Evolutionary conservation across 306 rosid species (phyloP).

Genomic region (Castanea crenata): DNA sequence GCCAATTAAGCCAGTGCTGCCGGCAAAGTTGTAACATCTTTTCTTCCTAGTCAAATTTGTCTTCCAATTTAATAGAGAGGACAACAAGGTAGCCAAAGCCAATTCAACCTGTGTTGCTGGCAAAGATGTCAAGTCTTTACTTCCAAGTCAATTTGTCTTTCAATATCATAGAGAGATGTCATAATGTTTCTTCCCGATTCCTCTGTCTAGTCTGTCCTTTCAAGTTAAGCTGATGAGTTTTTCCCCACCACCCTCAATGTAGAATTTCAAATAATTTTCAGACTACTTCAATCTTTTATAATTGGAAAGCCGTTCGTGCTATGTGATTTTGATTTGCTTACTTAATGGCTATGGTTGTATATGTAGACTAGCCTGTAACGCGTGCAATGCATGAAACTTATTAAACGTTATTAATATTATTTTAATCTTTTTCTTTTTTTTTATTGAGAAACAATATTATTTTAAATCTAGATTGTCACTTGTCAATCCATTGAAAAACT

Average conservation of each 20-base stretch:
- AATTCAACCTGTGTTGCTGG: constrained; percentile 32
- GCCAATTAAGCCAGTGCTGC: constrained; percentile 37
- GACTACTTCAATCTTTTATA: background rate
- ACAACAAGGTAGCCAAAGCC: constrained; percentile 38
- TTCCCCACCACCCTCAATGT: too few species aligned
- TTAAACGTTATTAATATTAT: too few species aligned
- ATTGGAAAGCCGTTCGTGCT: background rate
- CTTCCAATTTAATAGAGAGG: constrained; percentile 10
- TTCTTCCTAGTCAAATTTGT: background rate
- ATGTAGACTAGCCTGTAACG: background rate
- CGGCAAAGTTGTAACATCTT: constrained; percentile 43
- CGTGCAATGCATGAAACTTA: too few species aligned
- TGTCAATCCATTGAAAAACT: too few species aligned
- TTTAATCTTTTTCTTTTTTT: too few species aligned
- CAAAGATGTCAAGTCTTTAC: constrained; percentile 37
- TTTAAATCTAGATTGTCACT: too few species aligned
- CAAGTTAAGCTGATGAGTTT: too few species aligned
- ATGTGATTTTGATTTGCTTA: background rate
- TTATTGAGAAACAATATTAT: too few species aligned
- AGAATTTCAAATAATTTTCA: too few species aligned
- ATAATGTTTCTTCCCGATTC: background rate
- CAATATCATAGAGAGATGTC: background rate
- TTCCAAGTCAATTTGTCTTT: background rate
- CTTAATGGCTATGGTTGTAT: background rate
- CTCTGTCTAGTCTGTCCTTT: too few species aligned